phyloP scores from a whole-genome alignment of 2,329 filamentous ascomycete species.

The Huntiella omanensis region DNA sequence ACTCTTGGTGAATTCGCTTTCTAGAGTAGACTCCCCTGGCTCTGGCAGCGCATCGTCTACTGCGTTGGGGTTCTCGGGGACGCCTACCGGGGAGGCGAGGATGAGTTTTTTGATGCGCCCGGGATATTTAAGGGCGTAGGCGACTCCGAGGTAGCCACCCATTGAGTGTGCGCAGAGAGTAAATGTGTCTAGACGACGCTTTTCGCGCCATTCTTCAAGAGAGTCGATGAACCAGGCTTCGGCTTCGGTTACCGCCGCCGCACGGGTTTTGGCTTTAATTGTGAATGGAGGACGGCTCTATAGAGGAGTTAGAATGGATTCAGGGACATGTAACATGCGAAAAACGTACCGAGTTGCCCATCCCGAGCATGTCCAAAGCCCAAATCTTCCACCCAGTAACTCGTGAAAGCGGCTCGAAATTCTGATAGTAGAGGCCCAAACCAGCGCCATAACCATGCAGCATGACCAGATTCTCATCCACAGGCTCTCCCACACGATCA shows the following conservation, averaged over 20 bases:
- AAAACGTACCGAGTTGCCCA: slow-evolving; percentile 51
- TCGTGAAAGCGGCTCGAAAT: slow-evolving; percentile 75
- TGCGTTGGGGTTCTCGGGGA: slow-evolving; percentile 86
- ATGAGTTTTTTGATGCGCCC: slow-evolving; percentile 91
- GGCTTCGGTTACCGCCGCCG: slow-evolving; percentile 68
- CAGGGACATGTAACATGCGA: too few relatives aligned
- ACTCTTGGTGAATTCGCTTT: slow-evolving; percentile 64
- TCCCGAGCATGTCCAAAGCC: slow-evolving; percentile 84
- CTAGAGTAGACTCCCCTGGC: slow-evolving; percentile 50
- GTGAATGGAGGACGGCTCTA: slow-evolving; percentile 59
- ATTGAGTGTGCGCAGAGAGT: slow-evolving; percentile 85
- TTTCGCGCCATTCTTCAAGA: slow-evolving; percentile 83
- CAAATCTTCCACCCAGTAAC: slow-evolving; percentile 72
- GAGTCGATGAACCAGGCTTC: slow-evolving; percentile 95
- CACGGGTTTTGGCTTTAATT: slow-evolving; percentile 62
- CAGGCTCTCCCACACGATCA: slow-evolving; percentile 59
- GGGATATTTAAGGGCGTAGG: slow-evolving; percentile 92
- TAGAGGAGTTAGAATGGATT: not conserved
- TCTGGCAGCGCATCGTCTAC: slow-evolving; percentile 65
- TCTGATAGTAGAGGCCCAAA: slow-evolving; percentile 95
- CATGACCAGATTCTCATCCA: slow-evolving; percentile 81
- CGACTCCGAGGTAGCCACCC: slow-evolving; percentile 85
- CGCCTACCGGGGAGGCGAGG: slow-evolving; percentile 79
- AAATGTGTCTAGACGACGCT: slow-evolving; percentile 78
- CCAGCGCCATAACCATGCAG: slow-evolving; percentile 93